phyloP scores from a whole-genome alignment of 768 basidiomycete species.

The Phlebiopsis flavidoalba region DNA sequence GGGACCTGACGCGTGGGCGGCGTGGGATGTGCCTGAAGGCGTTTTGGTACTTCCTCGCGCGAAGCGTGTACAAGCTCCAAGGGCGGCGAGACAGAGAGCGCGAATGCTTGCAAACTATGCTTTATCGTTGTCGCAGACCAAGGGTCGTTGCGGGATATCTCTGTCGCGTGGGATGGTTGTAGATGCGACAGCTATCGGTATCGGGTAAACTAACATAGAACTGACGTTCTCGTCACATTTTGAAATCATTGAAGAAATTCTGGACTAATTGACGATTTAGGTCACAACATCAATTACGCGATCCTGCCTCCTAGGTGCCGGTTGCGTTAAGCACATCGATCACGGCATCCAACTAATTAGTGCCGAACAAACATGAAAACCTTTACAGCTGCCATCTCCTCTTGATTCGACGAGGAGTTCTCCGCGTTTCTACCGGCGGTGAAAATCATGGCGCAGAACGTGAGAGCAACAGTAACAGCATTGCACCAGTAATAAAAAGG shows the following conservation, averaged over 20 bases:
- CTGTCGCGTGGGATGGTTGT: conserved; percentile 62
- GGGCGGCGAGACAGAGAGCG: conserved; percentile 65
- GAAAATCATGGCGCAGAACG: conserved; percentile 9
- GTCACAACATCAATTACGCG: not conserved
- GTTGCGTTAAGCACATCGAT: no score
- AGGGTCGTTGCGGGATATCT: conserved; percentile 62
- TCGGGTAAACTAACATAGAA: conserved; percentile 2
- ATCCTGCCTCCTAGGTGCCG: no score
- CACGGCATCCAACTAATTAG: no score
- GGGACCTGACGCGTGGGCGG: conserved; percentile 67
- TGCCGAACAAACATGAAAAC: no score
- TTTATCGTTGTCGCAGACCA: conserved; percentile 53
- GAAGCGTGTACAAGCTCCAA: conserved; percentile 72
- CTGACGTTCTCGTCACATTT: not conserved
- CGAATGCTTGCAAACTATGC: conserved; percentile 73
- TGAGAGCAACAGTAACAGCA: conserved; percentile 3
- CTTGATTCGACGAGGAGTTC: no score
- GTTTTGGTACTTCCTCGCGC: conserved; percentile 91
- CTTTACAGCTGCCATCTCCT: conserved; percentile 12
- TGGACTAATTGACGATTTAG: not conserved
- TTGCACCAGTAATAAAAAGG: conserved; percentile 22
- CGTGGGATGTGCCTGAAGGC: conserved; percentile 93
- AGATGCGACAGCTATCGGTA: not conserved
- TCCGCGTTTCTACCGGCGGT: conserved; percentile 14
- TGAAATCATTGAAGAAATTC: not conserved